Evolutionary conservation across 2,329 filamentous ascomycete genomes (phyloP), one percentile per base, ranked within the genome.

Genomic region (Cladosporium sp.): DNA sequence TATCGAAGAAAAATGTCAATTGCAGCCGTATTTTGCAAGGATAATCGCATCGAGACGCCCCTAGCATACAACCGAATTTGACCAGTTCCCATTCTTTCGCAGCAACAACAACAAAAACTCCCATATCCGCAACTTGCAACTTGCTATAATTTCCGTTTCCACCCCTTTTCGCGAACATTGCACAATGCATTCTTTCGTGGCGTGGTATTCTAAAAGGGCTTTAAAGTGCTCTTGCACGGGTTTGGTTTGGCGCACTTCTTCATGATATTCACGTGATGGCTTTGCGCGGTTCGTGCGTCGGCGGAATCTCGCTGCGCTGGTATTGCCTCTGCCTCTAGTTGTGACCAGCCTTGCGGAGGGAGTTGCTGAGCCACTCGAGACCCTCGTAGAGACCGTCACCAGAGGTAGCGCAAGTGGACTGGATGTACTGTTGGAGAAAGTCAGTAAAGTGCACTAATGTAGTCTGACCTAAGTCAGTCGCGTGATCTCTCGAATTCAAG

Each of bases 301-400:
- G 54, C 54, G 54, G 54, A 47, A 34, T 39, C 28, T 45, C 43
- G 54, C 54, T 45, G 42, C 42, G 34, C 30, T 14, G 30, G 34
- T 56, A 17, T 22, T 47, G 12, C 12, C 43, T 47, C 43, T 30
- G 19, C 22, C 30, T 66, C 65, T 74, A 80, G 70, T 77, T 74
- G 75, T 80, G 78, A 65, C 77, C 77, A 59, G 77, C 77, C 76
- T 80, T 80, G 75, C 78, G 77, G 70, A 80, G 78, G 63, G 78
- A 79, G 74, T 79, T 80, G 76, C 76, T 79, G 73, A 80, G 72
- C 78, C 78, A 80, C 70, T 81, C 92, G 73, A 97, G 90, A 87
- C 93, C 93, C 82, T 97, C 93, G 80, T 97, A 97, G 73, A 97
- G 89, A 91, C 93, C 93, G 79, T 97, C 94, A 85, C 93, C 93